A percentile compares a stretch with the other conserved stretches of the same genome.
Conservation (phyloP, 2,329 filamentous ascomycete species). For the Lasiodiplodia gonubiensis region DNA sequence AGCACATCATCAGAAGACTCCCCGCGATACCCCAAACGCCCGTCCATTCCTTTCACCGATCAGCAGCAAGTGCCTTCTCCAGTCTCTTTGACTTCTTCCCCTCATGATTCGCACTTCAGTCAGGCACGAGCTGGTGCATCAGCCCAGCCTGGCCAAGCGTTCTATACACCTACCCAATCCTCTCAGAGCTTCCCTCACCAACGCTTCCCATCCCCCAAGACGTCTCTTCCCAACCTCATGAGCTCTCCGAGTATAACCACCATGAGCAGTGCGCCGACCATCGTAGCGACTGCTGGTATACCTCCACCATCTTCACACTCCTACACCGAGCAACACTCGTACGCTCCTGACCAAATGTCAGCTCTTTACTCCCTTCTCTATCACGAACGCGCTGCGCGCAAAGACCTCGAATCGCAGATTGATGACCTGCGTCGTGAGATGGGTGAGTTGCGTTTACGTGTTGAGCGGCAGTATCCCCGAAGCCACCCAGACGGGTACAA, state of each 20-base stretch:
- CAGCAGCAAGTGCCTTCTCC: slow-evolving; percentile 19
- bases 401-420: slow-evolving; percentile 43
- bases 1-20: slow-evolving; percentile 35
- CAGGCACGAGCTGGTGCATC: background rate
- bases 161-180: background rate
- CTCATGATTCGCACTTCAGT: slow-evolving; percentile 12
- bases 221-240: slow-evolving; percentile 15
- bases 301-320: slow-evolving; percentile 9
- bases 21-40: slow-evolving; percentile 14
- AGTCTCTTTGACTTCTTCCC: slow-evolving; percentile 12
- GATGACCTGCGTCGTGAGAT: slow-evolving; percentile 41
- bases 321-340: slow-evolving; percentile 27
- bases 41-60: slow-evolving; percentile 23
- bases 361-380: slow-evolving; percentile 38
- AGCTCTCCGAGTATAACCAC: slow-evolving; percentile 23
- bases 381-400: slow-evolving; percentile 42
- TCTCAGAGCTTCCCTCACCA: slow-evolving; percentile 1
- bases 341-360: slow-evolving; percentile 31
- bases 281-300: slow-evolving; percentile 18
- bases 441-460: slow-evolving; percentile 35
- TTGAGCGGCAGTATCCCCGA: slow-evolving; percentile 39
- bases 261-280: slow-evolving; percentile 18
- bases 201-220: slow-evolving; percentile 12
- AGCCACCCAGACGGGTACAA: slow-evolving; percentile 30
- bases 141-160: background rate